Evolutionary conservation across 2,329 filamentous ascomycete genomes (phyloP), one percentile per base, ranked within the genome.

Genomic region (Boeremia lycopersici): DNA sequence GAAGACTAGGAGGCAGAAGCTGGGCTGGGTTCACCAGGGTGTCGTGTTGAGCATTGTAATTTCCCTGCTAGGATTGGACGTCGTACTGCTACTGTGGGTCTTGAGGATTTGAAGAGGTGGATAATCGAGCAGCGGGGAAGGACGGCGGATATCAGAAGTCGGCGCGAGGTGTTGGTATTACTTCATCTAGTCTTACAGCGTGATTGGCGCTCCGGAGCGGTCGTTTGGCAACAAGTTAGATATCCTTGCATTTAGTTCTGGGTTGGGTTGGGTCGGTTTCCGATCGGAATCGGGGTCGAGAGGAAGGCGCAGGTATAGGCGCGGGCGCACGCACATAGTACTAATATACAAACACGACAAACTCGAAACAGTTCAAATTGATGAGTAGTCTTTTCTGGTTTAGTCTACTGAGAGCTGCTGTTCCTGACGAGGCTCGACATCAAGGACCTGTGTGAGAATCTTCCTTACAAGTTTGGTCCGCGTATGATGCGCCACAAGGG

Each of bases 11-110:
- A 56, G 51, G 25, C 69, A 72, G 36, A 60, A 58, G 26, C 35
- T 74, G 31, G 67, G 72, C 2, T 71, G 66, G 69, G 28, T 73
- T 13, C 72, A 74, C 46, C 67, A 69, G 41, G 66, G 64, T 7
- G 51, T 59, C 19, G 65, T 75, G n/a, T 42, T 65, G 38, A 56
- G 61, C 34, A 52, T 71, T 35, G 64, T 67, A 7, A 55, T 57
- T 12, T 68, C 53, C 8, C 57, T 74, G 31, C 59, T 72, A 2
- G 62, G 65, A 6, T 45, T 67, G 53, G 71, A 73, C 58, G 53
- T 71, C 9, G 10, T 73, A 30, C 56, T 74, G 39, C 44, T 74
- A 9, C 36, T 65, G 42, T 74, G 72, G 72, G 66, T 69, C 10
- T 48, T 70, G 47, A 53, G 64, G 35, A 48, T 67, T 13, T 61